Evolutionary conservation across 1,139 yeast genomes (phyloP).

Genomic region (Sugiyamaella castrensis): DNA sequence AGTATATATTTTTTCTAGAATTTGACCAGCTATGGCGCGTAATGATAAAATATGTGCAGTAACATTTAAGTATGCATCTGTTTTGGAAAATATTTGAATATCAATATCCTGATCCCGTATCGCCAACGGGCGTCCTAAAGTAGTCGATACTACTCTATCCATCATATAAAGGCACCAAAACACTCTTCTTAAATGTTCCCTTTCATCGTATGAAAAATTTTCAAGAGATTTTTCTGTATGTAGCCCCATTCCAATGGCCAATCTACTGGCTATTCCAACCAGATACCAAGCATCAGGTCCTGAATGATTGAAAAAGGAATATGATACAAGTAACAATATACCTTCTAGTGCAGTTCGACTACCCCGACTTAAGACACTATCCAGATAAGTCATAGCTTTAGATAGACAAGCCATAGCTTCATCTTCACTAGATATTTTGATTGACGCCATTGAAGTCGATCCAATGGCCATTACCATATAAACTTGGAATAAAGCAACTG

Average conservation of each 20-base stretch:
- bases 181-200: conserved; percentile 26
- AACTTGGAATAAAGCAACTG: conserved; percentile 22
- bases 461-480: conserved; percentile 29
- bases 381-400: conserved; percentile 22
- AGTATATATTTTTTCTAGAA: conserved; percentile 23
- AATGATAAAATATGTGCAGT: conserved; percentile 26
- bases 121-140: conserved; percentile 30
- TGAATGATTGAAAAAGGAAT: conserved; percentile 28
- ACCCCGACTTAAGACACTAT: conserved; percentile 19
- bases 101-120: conserved; percentile 29
- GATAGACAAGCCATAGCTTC: conserved; percentile 23
- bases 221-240: conserved; percentile 44
- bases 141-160: conserved; percentile 29
- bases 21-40: conserved; percentile 25
- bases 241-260: conserved; percentile 62
- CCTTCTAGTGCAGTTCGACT: conserved; percentile 22
- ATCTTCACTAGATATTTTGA: conserved; percentile 23
- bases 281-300: conserved; percentile 32
- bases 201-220: conserved; percentile 21
- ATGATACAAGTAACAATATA: conserved; percentile 25
- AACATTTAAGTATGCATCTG: conserved; percentile 9
- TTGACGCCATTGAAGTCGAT: conserved; percentile 27
- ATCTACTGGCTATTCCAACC: conserved; percentile 56
- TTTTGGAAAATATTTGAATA: conserved; percentile 11
- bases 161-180: conserved; percentile 31